Conservation (phyloP, 106 monocot species). For the Platanthera zijinensis region DNA sequence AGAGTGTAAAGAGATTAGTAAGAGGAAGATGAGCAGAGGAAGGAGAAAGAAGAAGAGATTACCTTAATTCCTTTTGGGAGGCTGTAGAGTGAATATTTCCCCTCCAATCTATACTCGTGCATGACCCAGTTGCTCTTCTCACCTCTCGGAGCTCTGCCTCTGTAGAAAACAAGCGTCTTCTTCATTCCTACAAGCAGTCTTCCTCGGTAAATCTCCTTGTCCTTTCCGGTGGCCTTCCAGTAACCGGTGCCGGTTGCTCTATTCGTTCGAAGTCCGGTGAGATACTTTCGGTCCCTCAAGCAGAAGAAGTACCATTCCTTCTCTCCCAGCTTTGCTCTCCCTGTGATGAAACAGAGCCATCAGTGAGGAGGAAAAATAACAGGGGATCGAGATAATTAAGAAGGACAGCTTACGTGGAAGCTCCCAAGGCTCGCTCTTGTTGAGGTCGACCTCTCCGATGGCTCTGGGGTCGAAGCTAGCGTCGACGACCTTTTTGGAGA, state of each 20-base stretch:
- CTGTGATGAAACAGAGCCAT: slow-evolving; percentile 10
- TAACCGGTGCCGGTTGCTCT: slow-evolving; percentile 57
- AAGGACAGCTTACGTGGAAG: slow-evolving; percentile 25
- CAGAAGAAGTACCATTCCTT: slow-evolving; percentile 77
- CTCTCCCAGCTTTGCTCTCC: slow-evolving; percentile 60
- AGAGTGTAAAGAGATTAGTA: neutral
- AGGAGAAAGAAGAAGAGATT: neutral
- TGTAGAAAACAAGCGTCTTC: slow-evolving; percentile 84
- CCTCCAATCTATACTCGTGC: slow-evolving; percentile 67
- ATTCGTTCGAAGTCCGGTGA: slow-evolving; percentile 57
- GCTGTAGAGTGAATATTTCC: slow-evolving; percentile 26
- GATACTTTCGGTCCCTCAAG: slow-evolving; percentile 55
- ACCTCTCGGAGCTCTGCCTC: slow-evolving; percentile 56
- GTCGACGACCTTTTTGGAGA: slow-evolving; percentile 28
- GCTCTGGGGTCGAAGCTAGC: slow-evolving; percentile 19
- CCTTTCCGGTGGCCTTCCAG: slow-evolving; percentile 81
- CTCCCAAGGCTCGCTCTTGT: slow-evolving; percentile 62
- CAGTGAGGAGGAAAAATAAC: neutral
- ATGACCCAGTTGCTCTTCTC: slow-evolving; percentile 69
- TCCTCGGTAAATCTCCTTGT: slow-evolving; percentile 44
- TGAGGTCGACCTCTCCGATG: slow-evolving; percentile 43
- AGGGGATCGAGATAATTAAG: neutral
- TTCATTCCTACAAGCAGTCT: slow-evolving; percentile 54
- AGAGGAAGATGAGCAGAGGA: neutral
- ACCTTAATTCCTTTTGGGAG: slow-evolving; percentile 29